Evolutionary conservation across 2,329 filamentous ascomycete species (phyloP).

Genomic region (Camillea tinctor): DNA sequence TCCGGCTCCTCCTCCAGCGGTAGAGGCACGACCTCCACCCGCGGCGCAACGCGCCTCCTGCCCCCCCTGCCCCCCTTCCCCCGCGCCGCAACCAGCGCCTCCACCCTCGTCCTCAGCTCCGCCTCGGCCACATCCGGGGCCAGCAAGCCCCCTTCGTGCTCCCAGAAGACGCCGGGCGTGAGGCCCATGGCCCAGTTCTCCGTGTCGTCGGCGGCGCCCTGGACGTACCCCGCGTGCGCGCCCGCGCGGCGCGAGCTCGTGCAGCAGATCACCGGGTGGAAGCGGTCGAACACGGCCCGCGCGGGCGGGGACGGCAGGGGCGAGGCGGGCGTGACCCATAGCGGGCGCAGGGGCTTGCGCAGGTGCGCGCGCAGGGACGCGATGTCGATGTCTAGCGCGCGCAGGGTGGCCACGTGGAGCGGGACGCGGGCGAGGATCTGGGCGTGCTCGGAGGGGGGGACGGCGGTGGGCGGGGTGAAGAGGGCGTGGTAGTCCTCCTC

Average conservation of each 20-base stretch:
- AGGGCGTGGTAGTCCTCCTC: conserved; percentile 47
- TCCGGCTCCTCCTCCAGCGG: conserved; percentile 14
- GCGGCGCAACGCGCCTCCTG: conserved; percentile 35
- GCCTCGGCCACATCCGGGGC: conserved; percentile 62
- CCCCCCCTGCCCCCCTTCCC: conserved; percentile 1
- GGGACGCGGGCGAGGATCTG: conserved; percentile 68
- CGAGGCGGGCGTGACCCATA: conserved; percentile 78
- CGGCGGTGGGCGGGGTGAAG: conserved; percentile 68
- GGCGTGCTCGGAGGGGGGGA: conserved; percentile 72
- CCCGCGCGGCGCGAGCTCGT: conserved; percentile 78
- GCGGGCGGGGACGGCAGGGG: conserved; percentile 37
- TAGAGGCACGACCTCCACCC: conserved; percentile 26
- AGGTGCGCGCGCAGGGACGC: conserved; percentile 53
- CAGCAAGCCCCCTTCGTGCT: conserved; percentile 60
- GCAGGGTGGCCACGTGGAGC: conserved; percentile 52
- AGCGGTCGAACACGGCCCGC: conserved; percentile 50
- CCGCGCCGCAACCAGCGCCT: conserved; percentile 38
- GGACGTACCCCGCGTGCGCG: conserved; percentile 75
- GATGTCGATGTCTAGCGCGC: conserved; percentile 60
- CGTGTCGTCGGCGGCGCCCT: conserved; percentile 91
- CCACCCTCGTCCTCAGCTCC: conserved; percentile 55
- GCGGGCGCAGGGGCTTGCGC: conserved; percentile 69
- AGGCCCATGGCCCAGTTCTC: conserved; percentile 89
- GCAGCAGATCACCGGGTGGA: conserved; percentile 76
- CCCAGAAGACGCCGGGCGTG: conserved; percentile 79